Conservation (phyloP, 495 filamentous ascomycete genomes). For the Amniculicola lignicola region DNA sequence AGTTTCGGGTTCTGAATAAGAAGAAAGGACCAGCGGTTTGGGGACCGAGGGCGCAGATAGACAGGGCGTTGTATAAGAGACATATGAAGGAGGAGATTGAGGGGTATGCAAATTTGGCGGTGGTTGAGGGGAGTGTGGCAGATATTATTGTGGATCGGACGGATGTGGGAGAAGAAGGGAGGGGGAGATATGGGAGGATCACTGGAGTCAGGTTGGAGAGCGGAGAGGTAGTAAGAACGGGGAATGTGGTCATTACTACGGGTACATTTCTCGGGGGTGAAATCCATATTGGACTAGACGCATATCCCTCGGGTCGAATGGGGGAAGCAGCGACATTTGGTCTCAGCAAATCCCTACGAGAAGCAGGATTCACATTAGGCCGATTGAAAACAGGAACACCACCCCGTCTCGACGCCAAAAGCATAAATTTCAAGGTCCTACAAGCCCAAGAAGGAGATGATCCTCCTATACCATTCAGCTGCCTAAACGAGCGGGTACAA, state of each 20-base stretch:
- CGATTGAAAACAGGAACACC: constrained; percentile 95
- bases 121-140: constrained; percentile 84
- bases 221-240: constrained; percentile 77
- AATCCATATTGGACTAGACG: constrained; percentile 89
- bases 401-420: constrained; percentile 75
- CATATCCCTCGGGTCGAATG: constrained; percentile 82
- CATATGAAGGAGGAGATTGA: constrained; percentile 87
- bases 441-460: constrained; percentile 76
- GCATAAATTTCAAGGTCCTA: constrained; percentile 73
- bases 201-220: constrained; percentile 84
- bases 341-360: constrained; percentile 82
- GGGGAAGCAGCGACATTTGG: constrained; percentile 93
- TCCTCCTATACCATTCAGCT: constrained; percentile 87
- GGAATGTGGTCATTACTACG: constrained; percentile 87
- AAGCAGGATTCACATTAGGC: constrained; percentile 88
- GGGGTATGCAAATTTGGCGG: constrained; percentile 68
- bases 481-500: constrained; percentile 71
- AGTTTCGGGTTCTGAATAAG: constrained; percentile 83
- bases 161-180: constrained; percentile 49
- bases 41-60: constrained; percentile 95
- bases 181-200: constrained; percentile 67
- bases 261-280: constrained; percentile 95
- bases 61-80: constrained; percentile 82
- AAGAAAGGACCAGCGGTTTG: constrained; percentile 94
- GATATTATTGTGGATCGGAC: constrained; percentile 72